Percentiles rank a stretch among this genome's conserved stretches.
Evolutionary conservation across 2,329 filamentous ascomycete species (phyloP).

Genomic region (Claviceps pusilla): DNA sequence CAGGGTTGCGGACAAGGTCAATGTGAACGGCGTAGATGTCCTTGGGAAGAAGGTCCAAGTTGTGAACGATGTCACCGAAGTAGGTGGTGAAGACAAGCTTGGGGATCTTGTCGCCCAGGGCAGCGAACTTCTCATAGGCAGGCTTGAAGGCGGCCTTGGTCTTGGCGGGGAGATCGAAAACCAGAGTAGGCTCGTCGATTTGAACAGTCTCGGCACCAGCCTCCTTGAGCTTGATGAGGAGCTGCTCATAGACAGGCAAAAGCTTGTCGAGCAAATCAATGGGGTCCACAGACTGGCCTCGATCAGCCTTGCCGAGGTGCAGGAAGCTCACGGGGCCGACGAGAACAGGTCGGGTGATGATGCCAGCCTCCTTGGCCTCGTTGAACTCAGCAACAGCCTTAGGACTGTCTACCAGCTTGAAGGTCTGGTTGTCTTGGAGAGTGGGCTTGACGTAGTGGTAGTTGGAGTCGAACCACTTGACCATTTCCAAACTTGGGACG

Average conservation of each 20-base stretch:
- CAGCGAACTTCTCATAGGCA: slow-evolving; percentile 76
- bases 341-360: slow-evolving; percentile 82
- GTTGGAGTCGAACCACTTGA: slow-evolving; percentile 99
- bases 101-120: slow-evolving; percentile 65
- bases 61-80: slow-evolving; percentile 99
- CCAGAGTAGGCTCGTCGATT: slow-evolving; percentile 94
- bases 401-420: slow-evolving; percentile 73
- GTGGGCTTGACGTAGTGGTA: slow-evolving; percentile 99
- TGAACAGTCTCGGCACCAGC: slow-evolving; percentile 93
- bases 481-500: slow-evolving; percentile 93
- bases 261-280: slow-evolving; percentile 90
- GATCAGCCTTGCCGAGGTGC: slow-evolving; percentile 93
- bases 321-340: slow-evolving; percentile 96
- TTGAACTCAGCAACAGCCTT: slow-evolving; percentile 92
- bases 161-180: slow-evolving; percentile 82
- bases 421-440: slow-evolving; percentile 89
- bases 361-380: slow-evolving; percentile 95
- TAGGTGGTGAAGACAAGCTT: slow-evolving; percentile 88
- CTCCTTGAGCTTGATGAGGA: slow-evolving; percentile 83
- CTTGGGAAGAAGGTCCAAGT: slow-evolving; percentile 76
- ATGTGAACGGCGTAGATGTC: slow-evolving; percentile 77
- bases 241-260: slow-evolving; percentile 84
- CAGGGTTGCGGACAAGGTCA: slow-evolving; percentile 94
- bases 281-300: slow-evolving; percentile 80
- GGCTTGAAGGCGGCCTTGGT: slow-evolving; percentile 97